Evolutionary conservation across 495 filamentous ascomycete species (phyloP), one percentile per base, ranked within the genome.

Genomic region (Aspergillus ostianus): DNA sequence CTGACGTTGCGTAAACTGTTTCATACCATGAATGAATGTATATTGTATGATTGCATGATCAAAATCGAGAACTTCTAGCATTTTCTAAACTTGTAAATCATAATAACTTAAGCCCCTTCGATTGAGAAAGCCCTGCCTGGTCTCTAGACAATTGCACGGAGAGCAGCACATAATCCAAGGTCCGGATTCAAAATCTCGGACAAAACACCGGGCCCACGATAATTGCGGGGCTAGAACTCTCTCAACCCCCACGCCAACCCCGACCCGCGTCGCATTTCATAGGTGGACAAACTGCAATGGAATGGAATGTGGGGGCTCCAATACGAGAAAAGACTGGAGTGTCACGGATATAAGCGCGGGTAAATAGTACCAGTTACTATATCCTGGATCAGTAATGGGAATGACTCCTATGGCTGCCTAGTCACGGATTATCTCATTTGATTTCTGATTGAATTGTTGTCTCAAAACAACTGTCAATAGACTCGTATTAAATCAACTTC

Each of bases 1-100:
- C 72, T 36, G 77, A 80, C 66, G 65, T 71, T 60, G 73, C 68
- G 91, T 69, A 84, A 91, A 70, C 87, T 41, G 36, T 41, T 41
- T 17, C 36, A 17, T 41, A 41, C 36, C 5, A 15, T 41, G 1
- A 41, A 41, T 41, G 36, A 41, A 41, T 17, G 36, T 41, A 41
- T 15, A 15, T 41, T 41, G 36, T 41, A 41, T 41, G 36, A 41
- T 4, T 41, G 13, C 36, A 41, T 41, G 36, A 41, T 41, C 29
- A 32, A 32, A 32, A 10, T 32, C 3, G 29, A 7, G 29, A 10
- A 6, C 29, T 32, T n/a, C n/a, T n/a, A n/a, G n/a, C n/a, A n/a
- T n/a, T n/a, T n/a, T n/a, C n/a, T n/a, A n/a, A n/a, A n/a, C n/a
- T n/a, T n/a, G n/a, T n/a, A n/a, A n/a, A n/a, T n/a, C n/a, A n/a